Base-by-base conservation (phyloP, 108 stramenopile species). In the Pseudonitzschia multiseries region DNA sequence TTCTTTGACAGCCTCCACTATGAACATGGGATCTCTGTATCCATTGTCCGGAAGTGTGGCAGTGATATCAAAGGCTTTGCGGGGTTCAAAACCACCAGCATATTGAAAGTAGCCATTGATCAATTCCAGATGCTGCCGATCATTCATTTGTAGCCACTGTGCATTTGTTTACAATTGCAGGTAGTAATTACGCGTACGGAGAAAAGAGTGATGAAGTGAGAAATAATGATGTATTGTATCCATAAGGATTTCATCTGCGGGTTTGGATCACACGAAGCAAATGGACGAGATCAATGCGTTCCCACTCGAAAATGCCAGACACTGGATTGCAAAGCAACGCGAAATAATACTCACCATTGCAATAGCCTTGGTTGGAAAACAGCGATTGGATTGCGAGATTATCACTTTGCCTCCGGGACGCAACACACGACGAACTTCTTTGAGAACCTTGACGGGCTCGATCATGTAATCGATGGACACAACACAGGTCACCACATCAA, bases 401-500 rank as follows among this genome's bases (percentile, higher is more conserved):
- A 97, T 97, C n/a, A 89, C 91, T 71, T 89, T 91, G 1, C 98
- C 98, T 52, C 95, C 96, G 1, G 96, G 96, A 53, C 83, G 75
- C 41, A 98, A 72, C 43, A 98, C 96, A 24, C 98, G 87, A 48
- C 71, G 69, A n/a, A 94, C 86, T 78, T 98, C 97, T 40, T 87
- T 87, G 42, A 98, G 76, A 17, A 97, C 91, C 40, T 89, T 81
- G 41, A 95, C 80, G 18, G 96, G 97, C 56, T 94, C 74, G 41
- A 86, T 86, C 73, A 98, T 79, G 73, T 98, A 98, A 63, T 98
- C 97, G 62, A 98, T 93, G 40, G 91, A 93, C 14, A 97, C 97
- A 17, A 97, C 96, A 70, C 96, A 96, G 41, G 97, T 98, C 12
- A 98, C 94, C 0, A 88, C 88, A 81, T 97, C 96, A 79, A 96